A percentile compares a stretch with the other conserved stretches of the same genome.
phyloP scores from a whole-genome alignment of 2,329 filamentous ascomycete genomes.

The Byssothecium circinans region DNA sequence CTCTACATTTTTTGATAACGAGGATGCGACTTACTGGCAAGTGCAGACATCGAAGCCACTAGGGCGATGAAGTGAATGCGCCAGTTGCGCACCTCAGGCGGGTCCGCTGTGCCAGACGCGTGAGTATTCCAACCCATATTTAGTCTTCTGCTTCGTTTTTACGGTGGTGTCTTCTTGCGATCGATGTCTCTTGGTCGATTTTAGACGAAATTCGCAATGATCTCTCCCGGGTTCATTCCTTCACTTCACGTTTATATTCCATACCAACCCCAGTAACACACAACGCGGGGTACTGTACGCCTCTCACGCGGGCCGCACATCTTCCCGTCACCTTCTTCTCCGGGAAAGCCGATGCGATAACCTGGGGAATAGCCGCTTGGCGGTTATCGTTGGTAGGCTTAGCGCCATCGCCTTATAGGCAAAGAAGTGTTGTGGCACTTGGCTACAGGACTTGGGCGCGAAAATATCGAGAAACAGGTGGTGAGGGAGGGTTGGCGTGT shows the following conservation, averaged over 20 bases:
- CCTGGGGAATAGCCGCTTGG: constrained; percentile 3
- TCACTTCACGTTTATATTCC: background rate
- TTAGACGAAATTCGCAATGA: background rate
- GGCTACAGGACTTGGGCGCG: too few relatives aligned
- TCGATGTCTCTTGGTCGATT: background rate
- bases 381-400: background rate
- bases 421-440: too few relatives aligned
- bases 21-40: constrained; percentile 35
- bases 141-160: background rate
- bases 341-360: background rate
- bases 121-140: constrained; percentile 28
- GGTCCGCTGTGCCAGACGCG: constrained; percentile 37
- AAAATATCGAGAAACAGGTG: too few relatives aligned
- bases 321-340: constrained; percentile 4
- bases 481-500: too few relatives aligned
- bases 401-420: too few relatives aligned
- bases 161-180: background rate
- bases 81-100: constrained; percentile 41
- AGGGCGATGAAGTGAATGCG: constrained; percentile 38
- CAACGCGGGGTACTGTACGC: constrained; percentile 1
- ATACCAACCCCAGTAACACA: background rate
- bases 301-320: background rate
- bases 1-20: background rate
- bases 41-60: constrained; percentile 42
- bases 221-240: background rate